Percentiles rank a stretch among this genome's conserved stretches.
phyloP scores from a whole-genome alignment of 192 early-diverging fungal species.

The Paraglomus occultum region DNA sequence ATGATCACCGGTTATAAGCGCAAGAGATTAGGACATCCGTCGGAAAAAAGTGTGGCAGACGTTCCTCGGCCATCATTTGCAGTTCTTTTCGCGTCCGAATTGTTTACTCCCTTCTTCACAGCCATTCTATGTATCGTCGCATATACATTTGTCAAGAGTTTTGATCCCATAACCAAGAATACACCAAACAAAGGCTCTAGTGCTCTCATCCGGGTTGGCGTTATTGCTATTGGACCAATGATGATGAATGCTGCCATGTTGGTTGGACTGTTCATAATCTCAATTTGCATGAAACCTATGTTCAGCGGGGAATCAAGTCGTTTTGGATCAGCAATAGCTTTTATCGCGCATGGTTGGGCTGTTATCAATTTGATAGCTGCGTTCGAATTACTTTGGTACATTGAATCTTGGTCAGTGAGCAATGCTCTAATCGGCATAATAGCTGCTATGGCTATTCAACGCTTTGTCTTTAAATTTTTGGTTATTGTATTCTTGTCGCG shows the following conservation, averaged over 20 bases:
- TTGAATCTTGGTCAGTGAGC: slow-evolving; percentile 65
- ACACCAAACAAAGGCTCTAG: slow-evolving; percentile 39
- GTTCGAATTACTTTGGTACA: slow-evolving; percentile 63
- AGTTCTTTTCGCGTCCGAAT: slow-evolving; percentile 69
- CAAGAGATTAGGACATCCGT: slow-evolving; percentile 66
- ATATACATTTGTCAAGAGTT: slow-evolving; percentile 69
- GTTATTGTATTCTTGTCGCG: slow-evolving; percentile 69
- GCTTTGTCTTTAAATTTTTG: slow-evolving; percentile 67
- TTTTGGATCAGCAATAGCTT: slow-evolving; percentile 72
- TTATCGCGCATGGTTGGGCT: slow-evolving; percentile 60
- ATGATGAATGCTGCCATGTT: slow-evolving; percentile 65
- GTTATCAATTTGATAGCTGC: slow-evolving; percentile 58
- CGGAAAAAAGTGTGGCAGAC: slow-evolving; percentile 54
- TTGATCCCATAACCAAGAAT: slow-evolving; percentile 36
- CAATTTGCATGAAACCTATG: slow-evolving; percentile 59
- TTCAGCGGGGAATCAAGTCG: slow-evolving; percentile 58
- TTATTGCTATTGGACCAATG: slow-evolving; percentile 68
- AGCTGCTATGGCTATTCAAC: slow-evolving; percentile 63
- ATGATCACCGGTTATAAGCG: slow-evolving; percentile 80
- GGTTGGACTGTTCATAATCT: slow-evolving; percentile 62
- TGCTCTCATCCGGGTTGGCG: slow-evolving; percentile 57
- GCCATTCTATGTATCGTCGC: slow-evolving; percentile 58
- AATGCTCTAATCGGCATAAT: slow-evolving; percentile 68
- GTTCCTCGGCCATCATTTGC: slow-evolving; percentile 66
- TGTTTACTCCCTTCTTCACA: slow-evolving; percentile 65